Conservation (phyloP, 1,139 yeast genomes). For the Candida sp. region DNA sequence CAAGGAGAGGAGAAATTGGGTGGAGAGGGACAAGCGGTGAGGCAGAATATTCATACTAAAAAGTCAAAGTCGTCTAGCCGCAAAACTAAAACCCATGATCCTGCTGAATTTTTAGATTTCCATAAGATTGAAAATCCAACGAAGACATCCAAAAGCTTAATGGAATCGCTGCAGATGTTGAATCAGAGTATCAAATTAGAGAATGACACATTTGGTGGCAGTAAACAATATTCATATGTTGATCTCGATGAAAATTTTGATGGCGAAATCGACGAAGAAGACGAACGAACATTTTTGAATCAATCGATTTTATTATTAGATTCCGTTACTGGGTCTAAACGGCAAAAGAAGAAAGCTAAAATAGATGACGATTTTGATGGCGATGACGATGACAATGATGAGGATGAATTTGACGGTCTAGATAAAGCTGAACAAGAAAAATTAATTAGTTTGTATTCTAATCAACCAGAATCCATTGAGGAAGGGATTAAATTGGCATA, state of each 20-base stretch:
- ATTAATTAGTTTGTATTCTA: conserved; percentile 73
- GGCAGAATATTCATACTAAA: conserved; percentile 12
- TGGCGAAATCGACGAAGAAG: conserved; percentile 16
- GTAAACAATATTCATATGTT: conserved; percentile 25
- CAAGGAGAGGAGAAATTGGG: conserved; percentile 76
- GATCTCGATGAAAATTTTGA: conserved; percentile 22
- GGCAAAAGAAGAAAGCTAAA: conserved; percentile 5
- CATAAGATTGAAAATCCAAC: conserved; percentile 3
- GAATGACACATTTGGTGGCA: conserved; percentile 18
- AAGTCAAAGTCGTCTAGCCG: conserved; percentile 1
- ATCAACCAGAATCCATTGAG: conserved; percentile 71
- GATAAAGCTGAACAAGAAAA: conserved; percentile 41
- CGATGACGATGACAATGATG: conserved; percentile 17
- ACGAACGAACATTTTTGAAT: conserved; percentile 9
- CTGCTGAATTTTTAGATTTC: conserved; percentile 3
- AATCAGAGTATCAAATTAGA: conserved; percentile 15
- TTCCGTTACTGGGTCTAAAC: conserved; percentile 5
- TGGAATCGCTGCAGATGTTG: conserved; percentile 11
- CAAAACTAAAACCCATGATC: conserved; percentile 6
- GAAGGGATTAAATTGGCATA: conserved; percentile 77
- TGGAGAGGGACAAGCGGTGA: conserved; percentile 55
- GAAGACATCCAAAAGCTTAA: conserved; percentile 4
- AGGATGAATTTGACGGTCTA: conserved; percentile 7
- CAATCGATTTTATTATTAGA: conserved; percentile 14
- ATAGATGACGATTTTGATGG: conserved; percentile 17